Evolutionary conservation across 164 flowering plant species (phyloP).

Genomic region (Annona cherimola): DNA sequence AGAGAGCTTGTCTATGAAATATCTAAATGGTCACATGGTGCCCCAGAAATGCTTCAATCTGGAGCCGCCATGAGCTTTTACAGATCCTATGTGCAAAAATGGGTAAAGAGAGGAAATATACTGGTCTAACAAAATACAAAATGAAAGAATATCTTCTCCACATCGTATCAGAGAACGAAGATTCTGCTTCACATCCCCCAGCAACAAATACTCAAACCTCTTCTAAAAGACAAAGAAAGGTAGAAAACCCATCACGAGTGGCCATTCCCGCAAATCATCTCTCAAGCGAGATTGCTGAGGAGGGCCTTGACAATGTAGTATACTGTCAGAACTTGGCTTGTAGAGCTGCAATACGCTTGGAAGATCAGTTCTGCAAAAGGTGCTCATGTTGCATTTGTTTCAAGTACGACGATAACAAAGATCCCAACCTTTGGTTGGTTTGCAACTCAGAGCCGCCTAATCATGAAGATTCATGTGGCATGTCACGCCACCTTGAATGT

Average conservation of each 20-base stretch:
- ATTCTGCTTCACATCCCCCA: conserved; percentile 27
- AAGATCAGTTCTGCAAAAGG: conserved; percentile 77
- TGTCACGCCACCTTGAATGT: conserved; percentile 95
- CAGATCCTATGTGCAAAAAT: conserved; percentile 80
- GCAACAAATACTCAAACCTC: conserved; percentile 26
- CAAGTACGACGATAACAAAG: conserved; percentile 89
- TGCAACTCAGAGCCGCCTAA: conserved; percentile 76
- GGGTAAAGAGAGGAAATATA: conserved; percentile 94
- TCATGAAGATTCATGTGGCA: conserved; percentile 63
- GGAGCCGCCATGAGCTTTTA: conserved; percentile 85
- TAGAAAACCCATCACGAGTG: conserved; percentile 48
- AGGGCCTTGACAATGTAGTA: conserved; percentile 19
- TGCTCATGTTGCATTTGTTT: conserved; percentile 92
- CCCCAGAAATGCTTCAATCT: conserved; percentile 67
- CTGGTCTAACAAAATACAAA: conserved; percentile 77
- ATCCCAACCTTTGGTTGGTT: conserved; percentile 91
- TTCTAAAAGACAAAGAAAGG: conserved; percentile 71
- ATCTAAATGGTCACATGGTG: conserved; percentile 58
- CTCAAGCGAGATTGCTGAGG: conserved; percentile 16
- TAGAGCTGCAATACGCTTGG: conserved; percentile 49
- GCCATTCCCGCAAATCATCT: conserved; percentile 24
- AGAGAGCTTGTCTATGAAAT: conserved; percentile 73
- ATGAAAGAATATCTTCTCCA: conserved; percentile 75
- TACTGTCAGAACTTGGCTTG: conserved; percentile 82
- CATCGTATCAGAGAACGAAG: conserved; percentile 45